Percentiles rank a stretch among this genome's conserved stretches.
These are phyloP conservation scores for Bauhinia variegata DNA, from an alignment of 306 rosid genomes.

Conservation along the genomic window DNA sequence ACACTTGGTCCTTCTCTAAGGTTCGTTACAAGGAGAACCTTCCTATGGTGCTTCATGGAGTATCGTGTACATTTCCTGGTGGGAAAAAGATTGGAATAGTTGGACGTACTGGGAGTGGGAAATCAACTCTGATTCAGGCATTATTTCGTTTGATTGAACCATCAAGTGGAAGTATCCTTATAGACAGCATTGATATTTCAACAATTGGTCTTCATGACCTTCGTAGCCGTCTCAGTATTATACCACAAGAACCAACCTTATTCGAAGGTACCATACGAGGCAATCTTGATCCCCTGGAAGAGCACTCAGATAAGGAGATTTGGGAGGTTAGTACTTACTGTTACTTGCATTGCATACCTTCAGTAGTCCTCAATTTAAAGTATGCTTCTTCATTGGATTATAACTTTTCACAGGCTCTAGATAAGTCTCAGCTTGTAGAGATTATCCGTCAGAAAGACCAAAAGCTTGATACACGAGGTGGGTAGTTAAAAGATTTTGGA, in stretches of 20 bases:
- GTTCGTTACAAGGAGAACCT: conserved; percentile 97
- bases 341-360: conserved; percentile 25
- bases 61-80: conserved; percentile 87
- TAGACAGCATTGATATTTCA: conserved; percentile 80
- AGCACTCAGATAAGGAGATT: conserved; percentile 85
- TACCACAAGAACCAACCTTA: conserved; percentile 97
- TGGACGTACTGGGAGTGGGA: conserved; percentile 98
- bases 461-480: conserved; percentile 90
- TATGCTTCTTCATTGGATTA: too few species aligned
- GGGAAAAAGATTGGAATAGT: conserved; percentile 94
- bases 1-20: conserved; percentile 49
- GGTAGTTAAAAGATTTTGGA: conserved; percentile 10
- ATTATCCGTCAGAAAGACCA: conserved; percentile 74
- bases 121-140: conserved; percentile 96
- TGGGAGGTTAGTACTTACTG: conserved; percentile 95
- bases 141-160: conserved; percentile 93
- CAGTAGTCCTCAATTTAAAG: too few species aligned
- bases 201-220: conserved; percentile 95
- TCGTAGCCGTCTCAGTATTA: conserved; percentile 91
- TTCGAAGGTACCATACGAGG: conserved; percentile 93
- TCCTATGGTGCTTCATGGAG: conserved; percentile 88
- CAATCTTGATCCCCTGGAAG: conserved; percentile 98
- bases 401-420: conserved; percentile 66
- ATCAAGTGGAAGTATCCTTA: conserved; percentile 68
- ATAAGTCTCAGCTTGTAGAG: conserved; percentile 88